Conservation (phyloP, 495 filamentous ascomycete species). For the Lasiosphaeria ovina region DNA sequence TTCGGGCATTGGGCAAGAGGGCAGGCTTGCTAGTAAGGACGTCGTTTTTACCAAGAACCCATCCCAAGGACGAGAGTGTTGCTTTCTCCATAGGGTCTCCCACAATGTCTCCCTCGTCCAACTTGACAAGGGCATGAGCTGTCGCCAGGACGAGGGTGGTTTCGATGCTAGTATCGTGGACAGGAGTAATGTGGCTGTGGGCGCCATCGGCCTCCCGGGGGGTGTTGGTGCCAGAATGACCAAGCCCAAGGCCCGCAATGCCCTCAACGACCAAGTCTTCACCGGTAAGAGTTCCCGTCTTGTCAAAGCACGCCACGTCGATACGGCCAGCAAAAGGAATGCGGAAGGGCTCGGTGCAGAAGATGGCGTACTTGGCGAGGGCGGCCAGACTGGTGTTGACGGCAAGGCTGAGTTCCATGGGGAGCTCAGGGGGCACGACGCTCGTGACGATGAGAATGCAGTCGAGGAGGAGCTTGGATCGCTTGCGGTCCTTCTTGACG, state of each 20-base stretch:
- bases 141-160: constrained; percentile 94
- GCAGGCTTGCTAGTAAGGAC: constrained; percentile 61
- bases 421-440: constrained; percentile 94
- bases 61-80: constrained; percentile 82
- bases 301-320: constrained; percentile 97
- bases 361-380: constrained; percentile 91
- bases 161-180: constrained; percentile 63
- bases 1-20: constrained; percentile 41
- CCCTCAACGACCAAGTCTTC: constrained; percentile 98
- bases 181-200: constrained; percentile 67
- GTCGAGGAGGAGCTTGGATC: constrained; percentile 94
- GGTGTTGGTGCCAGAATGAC: constrained; percentile 61
- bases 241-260: constrained; percentile 82
- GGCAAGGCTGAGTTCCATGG: constrained; percentile 95
- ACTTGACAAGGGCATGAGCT: constrained; percentile 89
- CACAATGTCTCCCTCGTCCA: constrained; percentile 96
- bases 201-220: constrained; percentile 70
- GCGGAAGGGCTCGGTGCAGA: constrained; percentile 98
- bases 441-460: constrained; percentile 97
- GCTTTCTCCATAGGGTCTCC: constrained; percentile 99
- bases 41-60: constrained; percentile 86
- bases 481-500: constrained; percentile 86
- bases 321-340: constrained; percentile 96
- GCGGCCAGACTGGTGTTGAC: constrained; percentile 99
- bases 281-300: constrained; percentile 94